Evolutionary conservation across 345 rosid species (phyloP).

Genomic region (Euphorbia lathyris): DNA sequence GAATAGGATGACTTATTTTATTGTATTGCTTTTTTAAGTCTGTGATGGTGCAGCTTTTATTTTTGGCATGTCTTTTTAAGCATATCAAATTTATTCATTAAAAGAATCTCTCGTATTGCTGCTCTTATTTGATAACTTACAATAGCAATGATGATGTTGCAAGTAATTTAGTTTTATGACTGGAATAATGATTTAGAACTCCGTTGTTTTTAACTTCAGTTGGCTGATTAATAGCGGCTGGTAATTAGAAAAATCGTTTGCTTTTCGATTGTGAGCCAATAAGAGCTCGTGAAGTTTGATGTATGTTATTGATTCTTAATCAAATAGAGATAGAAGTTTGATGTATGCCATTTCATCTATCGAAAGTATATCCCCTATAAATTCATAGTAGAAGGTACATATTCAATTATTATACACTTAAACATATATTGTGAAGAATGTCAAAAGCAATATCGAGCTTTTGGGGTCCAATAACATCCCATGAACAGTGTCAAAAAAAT

Average conservation of each 20-base stretch:
- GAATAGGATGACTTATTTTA: too few species aligned
- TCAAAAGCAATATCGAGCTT: slow-evolving; percentile 70
- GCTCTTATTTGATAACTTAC: too few species aligned
- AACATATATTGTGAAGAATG: slow-evolving; percentile 42
- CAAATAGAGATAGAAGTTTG: background rate
- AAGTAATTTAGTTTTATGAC: too few species aligned
- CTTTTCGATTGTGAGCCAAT: background rate
- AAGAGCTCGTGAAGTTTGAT: background rate
- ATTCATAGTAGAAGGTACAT: slow-evolving; percentile 16
- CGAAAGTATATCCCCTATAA: slow-evolving; percentile 25
- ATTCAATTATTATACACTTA: slow-evolving; percentile 12
- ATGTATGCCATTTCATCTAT: slow-evolving; percentile 4
- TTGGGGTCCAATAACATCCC: slow-evolving; percentile 94
- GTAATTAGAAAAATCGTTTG: background rate
- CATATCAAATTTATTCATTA: too few species aligned
- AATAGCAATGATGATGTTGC: too few species aligned
- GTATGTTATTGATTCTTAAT: background rate
- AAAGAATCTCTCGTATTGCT: too few species aligned
- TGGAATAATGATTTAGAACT: too few species aligned
- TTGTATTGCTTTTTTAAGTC: too few species aligned
- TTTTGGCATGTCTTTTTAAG: too few species aligned
- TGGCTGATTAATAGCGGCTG: too few species aligned
- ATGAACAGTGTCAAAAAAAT: slow-evolving; percentile 91
- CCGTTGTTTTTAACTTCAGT: too few species aligned
- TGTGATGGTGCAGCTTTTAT: too few species aligned